Conservation (phyloP, 2,329 filamentous ascomycete species). For the Stachybotrys chartarum region DNA sequence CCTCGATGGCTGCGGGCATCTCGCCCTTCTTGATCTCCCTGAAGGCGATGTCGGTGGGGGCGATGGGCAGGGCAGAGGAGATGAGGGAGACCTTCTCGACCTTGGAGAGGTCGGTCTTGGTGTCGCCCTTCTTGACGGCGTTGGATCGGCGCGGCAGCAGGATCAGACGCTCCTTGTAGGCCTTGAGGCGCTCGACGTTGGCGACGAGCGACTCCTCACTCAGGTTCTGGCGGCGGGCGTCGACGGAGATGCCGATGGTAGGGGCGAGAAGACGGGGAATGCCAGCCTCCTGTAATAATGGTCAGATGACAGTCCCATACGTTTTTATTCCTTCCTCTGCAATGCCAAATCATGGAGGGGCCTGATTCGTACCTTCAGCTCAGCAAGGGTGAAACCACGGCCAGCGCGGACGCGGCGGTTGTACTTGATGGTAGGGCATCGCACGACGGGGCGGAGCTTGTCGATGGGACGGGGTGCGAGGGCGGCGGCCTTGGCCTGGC, state of each 20-base stretch:
- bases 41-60: constrained; percentile 57
- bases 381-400: constrained; percentile 93
- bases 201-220: constrained; percentile 88
- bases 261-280: constrained; percentile 90
- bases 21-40: constrained; percentile 76
- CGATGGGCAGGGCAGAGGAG: constrained; percentile 61
- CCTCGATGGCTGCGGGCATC: constrained; percentile 66
- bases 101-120: constrained; percentile 71
- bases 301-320: constrained; percentile 20
- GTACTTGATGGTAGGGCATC: constrained; percentile 98
- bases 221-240: constrained; percentile 93
- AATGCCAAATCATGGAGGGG: neutral
- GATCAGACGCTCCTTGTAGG: constrained; percentile 93
- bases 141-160: constrained; percentile 95
- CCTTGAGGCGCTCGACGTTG: constrained; percentile 97
- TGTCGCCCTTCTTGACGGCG: constrained; percentile 89
- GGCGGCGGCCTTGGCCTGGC: constrained; percentile 89
- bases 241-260: constrained; percentile 96
- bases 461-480: constrained; percentile 95
- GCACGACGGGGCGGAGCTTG: constrained; percentile 91
- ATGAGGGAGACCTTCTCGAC: constrained; percentile 47
- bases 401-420: constrained; percentile 96
- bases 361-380: constrained; percentile 77
- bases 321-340: neutral
- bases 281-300: constrained; percentile 71